These are phyloP conservation scores for Ilyonectria robusta DNA, from an alignment of 2,329 filamentous ascomycete species.

Conservation along the genomic window DNA sequence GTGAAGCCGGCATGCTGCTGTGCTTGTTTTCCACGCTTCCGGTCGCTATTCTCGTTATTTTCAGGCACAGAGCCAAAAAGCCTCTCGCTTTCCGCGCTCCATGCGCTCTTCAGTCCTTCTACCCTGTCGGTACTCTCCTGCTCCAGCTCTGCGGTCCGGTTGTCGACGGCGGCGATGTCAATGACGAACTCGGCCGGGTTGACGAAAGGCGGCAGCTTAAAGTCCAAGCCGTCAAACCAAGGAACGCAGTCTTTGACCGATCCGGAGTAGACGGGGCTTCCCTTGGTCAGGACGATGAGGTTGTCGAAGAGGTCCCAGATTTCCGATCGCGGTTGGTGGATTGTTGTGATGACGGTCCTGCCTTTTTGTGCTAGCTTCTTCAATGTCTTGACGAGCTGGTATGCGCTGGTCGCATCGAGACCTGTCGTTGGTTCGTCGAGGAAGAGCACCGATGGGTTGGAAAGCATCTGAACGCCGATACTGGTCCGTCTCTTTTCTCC, in stretches of 20 bases:
- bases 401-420: slow-evolving; percentile 83
- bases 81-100: slow-evolving; percentile 61
- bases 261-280: slow-evolving; percentile 78
- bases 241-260: slow-evolving; percentile 68
- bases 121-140: slow-evolving; percentile 71
- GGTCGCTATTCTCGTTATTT: slow-evolving; percentile 12
- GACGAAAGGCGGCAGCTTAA: slow-evolving; percentile 77
- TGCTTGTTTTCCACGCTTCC: slow-evolving; percentile 41
- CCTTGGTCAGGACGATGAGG: slow-evolving; percentile 77
- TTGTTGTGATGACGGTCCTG: slow-evolving; percentile 79
- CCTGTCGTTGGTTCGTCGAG: slow-evolving; percentile 86
- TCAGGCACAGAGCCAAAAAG: slow-evolving; percentile 41
- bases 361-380: slow-evolving; percentile 78
- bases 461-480: slow-evolving; percentile 84
- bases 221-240: slow-evolving; percentile 74
- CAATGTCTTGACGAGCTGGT: slow-evolving; percentile 79
- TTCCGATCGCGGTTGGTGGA: slow-evolving; percentile 84
- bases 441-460: slow-evolving; percentile 83
- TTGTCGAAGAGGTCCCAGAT: slow-evolving; percentile 85
- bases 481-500: slow-evolving; percentile 84
- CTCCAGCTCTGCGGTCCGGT: slow-evolving; percentile 77
- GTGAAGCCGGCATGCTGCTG: slow-evolving; percentile 68
- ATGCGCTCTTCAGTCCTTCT: slow-evolving; percentile 71
- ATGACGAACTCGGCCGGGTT: slow-evolving; percentile 85
- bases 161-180: slow-evolving; percentile 82